phyloP scores from a whole-genome alignment of 164 flowering plant genomes.

The Dillenia suffruticosa region DNA sequence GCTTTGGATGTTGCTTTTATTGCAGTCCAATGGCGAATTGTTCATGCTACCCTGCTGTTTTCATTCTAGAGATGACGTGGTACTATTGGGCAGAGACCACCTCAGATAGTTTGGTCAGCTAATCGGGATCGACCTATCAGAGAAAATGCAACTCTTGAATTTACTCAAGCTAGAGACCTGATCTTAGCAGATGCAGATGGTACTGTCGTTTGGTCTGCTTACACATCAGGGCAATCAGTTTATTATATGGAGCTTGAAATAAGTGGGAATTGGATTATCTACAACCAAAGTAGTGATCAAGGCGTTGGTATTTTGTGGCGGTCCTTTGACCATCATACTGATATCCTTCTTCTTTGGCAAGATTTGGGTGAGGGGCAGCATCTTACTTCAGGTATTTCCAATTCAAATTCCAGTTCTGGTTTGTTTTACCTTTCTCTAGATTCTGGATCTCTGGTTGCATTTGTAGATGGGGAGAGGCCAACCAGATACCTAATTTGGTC shows the following conservation, averaged over 20 bases:
- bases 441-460: too few relatives aligned
- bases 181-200: slow-evolving; percentile 25
- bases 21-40: too few relatives aligned
- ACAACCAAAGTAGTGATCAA: neutral
- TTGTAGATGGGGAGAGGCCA: neutral
- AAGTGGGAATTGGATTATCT: slow-evolving; percentile 20
- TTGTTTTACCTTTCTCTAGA: slow-evolving; percentile 3
- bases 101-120: slow-evolving; percentile 18
- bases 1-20: too few relatives aligned
- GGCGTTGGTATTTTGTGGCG: slow-evolving; percentile 15
- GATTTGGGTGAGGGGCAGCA: slow-evolving; percentile 11
- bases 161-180: slow-evolving; percentile 23
- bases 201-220: slow-evolving; percentile 27
- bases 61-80: too few relatives aligned
- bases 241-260: slow-evolving; percentile 14
- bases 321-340: slow-evolving; percentile 30
- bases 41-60: too few relatives aligned
- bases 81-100: neutral
- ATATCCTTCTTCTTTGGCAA: slow-evolving; percentile 19
- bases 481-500: neutral
- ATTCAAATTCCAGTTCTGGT: slow-evolving; percentile 13
- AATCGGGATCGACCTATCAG: slow-evolving; percentile 18
- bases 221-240: slow-evolving; percentile 21
- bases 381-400: slow-evolving; percentile 17
- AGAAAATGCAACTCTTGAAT: slow-evolving; percentile 15